Evolutionary conservation across 768 basidiomycete species (phyloP).

Genomic region (Suillus sp.): DNA sequence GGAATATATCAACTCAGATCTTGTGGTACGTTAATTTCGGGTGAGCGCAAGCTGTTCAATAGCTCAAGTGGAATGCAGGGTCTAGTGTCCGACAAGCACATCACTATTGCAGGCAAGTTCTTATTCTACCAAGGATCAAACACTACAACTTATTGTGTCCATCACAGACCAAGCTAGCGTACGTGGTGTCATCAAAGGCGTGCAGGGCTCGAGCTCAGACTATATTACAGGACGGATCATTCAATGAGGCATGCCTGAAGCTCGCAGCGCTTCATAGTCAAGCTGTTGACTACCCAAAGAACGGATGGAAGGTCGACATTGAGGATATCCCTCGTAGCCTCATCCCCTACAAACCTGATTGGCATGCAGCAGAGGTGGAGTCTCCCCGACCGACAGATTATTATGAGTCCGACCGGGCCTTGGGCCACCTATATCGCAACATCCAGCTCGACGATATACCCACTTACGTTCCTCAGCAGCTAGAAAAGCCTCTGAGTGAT

Average conservation of each 20-base stretch:
- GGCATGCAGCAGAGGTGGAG: constrained; percentile 66
- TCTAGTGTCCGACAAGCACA: constrained; percentile 64
- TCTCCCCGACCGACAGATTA: constrained; percentile 60
- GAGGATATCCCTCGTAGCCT: constrained; percentile 52
- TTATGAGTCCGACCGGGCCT: constrained; percentile 69
- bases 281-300: constrained; percentile 84
- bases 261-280: constrained; percentile 59
- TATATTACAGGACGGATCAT: constrained; percentile 55
- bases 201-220: not conserved
- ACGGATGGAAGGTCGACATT: constrained; percentile 65
- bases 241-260: constrained; percentile 54
- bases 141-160: not conserved
- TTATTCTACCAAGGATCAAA: not conserved
- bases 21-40: constrained; percentile 51
- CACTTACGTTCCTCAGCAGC: constrained; percentile 15
- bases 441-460: constrained; percentile 48
- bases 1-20: constrained; percentile 82
- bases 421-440: constrained; percentile 71
- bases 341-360: constrained; percentile 76
- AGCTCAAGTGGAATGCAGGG: constrained; percentile 45
- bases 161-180: constrained; percentile 71
- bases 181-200: constrained; percentile 11
- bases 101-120: constrained; percentile 67
- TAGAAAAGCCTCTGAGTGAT: constrained; percentile 32
- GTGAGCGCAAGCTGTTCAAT: not conserved